A percentile compares a stretch with the other conserved stretches of the same genome.
phyloP scores from a whole-genome alignment of 257 asterid species.

The Primulina tabacum region DNA sequence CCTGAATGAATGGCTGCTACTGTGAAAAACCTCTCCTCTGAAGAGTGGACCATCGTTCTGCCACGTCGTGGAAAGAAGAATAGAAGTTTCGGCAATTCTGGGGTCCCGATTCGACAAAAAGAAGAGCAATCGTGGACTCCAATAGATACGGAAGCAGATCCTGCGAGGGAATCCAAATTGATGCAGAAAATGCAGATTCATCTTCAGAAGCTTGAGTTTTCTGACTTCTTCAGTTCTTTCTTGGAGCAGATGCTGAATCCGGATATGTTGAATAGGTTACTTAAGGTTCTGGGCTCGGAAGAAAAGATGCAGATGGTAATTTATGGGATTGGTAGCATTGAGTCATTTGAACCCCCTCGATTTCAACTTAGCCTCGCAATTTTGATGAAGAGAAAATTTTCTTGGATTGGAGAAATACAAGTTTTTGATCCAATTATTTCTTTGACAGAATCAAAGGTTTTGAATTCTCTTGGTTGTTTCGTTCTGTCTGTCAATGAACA shows the following conservation, averaged over 20 bases:
- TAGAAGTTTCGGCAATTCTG: constrained; percentile 22
- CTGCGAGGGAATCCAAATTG: constrained; percentile 54
- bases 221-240: constrained; percentile 46
- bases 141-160: constrained; percentile 40
- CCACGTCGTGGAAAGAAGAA: constrained; percentile 64
- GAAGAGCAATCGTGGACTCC: constrained; percentile 64
- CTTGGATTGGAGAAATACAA: constrained; percentile 74
- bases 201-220: constrained; percentile 44
- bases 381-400: constrained; percentile 62
- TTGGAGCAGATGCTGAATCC: constrained; percentile 44
- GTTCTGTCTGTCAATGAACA: constrained; percentile 77
- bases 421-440: constrained; percentile 85
- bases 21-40: constrained; percentile 28
- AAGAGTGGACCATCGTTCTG: constrained; percentile 73
- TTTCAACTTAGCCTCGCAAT: constrained; percentile 74
- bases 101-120: constrained; percentile 29
- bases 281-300: constrained; percentile 49
- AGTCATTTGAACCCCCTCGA: constrained; percentile 63
- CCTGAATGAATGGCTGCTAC: constrained; percentile 42
- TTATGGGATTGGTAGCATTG: constrained; percentile 93
- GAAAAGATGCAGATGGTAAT: constrained; percentile 67
- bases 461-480: constrained; percentile 66
- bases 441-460: constrained; percentile 57
- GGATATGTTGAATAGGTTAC: constrained; percentile 38
- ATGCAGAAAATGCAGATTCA: constrained; percentile 54